phyloP scores from a whole-genome alignment of 768 basidiomycete species.

The Trametes gibbosa region DNA sequence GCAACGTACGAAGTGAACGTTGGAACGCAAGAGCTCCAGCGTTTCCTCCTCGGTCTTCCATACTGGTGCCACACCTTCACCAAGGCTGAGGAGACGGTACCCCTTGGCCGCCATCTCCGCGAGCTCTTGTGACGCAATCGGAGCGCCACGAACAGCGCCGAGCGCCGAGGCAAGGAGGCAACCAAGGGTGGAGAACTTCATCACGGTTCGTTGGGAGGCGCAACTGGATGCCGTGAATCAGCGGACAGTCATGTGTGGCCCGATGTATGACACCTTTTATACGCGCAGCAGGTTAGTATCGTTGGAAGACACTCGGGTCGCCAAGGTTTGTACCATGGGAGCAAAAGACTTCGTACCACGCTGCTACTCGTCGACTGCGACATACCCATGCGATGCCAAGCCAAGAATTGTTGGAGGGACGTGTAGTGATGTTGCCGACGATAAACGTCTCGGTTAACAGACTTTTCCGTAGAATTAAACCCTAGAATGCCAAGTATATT shows the following conservation, averaged over 20 bases:
- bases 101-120: constrained; percentile 7
- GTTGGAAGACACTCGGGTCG: neutral
- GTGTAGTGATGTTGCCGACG: neutral
- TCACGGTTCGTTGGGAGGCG: neutral
- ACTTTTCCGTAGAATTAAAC: neutral
- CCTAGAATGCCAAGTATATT: neutral
- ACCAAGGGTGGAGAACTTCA: neutral
- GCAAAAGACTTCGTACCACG: neutral
- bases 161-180: neutral
- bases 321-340: neutral
- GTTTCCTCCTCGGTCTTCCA: constrained; percentile 17
- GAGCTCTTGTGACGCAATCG: constrained; percentile 2
- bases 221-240: neutral
- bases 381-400: neutral
- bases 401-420: neutral
- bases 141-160: neutral
- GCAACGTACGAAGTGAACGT: constrained; percentile 3
- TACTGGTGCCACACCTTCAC: constrained; percentile 1
- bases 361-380: neutral
- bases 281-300: neutral
- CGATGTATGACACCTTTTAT: neutral
- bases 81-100: constrained; percentile 6
- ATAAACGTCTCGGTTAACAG: neutral
- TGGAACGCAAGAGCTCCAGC: constrained; percentile 4
- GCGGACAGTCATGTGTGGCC: neutral